A percentile compares a stretch with the other conserved stretches of the same genome.
Evolutionary conservation across 202 grass and related monocot species (phyloP).

Genomic region (Saccharum hybrid): DNA sequence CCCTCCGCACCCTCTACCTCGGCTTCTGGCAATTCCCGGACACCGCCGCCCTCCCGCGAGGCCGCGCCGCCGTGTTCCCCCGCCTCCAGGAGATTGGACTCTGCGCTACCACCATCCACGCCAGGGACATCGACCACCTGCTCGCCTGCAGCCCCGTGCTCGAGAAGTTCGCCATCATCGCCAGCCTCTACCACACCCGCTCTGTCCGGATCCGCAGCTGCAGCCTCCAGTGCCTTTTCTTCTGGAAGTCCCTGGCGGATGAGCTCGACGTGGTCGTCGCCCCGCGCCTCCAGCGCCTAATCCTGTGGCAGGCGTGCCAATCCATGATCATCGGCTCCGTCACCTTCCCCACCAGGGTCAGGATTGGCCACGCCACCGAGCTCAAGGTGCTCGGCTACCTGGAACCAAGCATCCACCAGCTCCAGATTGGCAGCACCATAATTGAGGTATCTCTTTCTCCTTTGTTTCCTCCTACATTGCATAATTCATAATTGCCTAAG

Average conservation of each 20-base stretch:
- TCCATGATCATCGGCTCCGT: too few relatives aligned
- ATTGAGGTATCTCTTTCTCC: slow-evolving; percentile 38
- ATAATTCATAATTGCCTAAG: background rate
- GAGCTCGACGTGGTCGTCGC: slow-evolving; percentile 41
- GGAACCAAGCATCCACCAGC: slow-evolving; percentile 37
- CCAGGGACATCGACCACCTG: background rate
- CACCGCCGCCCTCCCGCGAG: slow-evolving; percentile 3
- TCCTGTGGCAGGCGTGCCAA: slow-evolving; percentile 39
- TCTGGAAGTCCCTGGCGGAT: slow-evolving; percentile 21
- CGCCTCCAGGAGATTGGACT: slow-evolving; percentile 49
- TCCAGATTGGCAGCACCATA: slow-evolving; percentile 47
- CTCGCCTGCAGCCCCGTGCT: slow-evolving; percentile 42
- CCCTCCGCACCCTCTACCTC: slow-evolving; percentile 40
- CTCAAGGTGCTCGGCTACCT: slow-evolving; percentile 62
- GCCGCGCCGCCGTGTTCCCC: slow-evolving; percentile 34
- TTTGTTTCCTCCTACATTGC: background rate
- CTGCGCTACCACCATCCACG: background rate
- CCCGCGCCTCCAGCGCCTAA: slow-evolving; percentile 48
- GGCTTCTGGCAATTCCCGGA: slow-evolving; percentile 11
- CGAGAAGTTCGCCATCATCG: slow-evolving; percentile 38
- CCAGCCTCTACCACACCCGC: background rate
- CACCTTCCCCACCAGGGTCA: slow-evolving; percentile 8
- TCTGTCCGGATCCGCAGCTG: slow-evolving; percentile 23
- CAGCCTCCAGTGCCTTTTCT: slow-evolving; percentile 40
- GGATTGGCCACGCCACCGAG: slow-evolving; percentile 44